Conservation (phyloP, 176 grass and related monocot species). For the Microstegium vimineum region DNA sequence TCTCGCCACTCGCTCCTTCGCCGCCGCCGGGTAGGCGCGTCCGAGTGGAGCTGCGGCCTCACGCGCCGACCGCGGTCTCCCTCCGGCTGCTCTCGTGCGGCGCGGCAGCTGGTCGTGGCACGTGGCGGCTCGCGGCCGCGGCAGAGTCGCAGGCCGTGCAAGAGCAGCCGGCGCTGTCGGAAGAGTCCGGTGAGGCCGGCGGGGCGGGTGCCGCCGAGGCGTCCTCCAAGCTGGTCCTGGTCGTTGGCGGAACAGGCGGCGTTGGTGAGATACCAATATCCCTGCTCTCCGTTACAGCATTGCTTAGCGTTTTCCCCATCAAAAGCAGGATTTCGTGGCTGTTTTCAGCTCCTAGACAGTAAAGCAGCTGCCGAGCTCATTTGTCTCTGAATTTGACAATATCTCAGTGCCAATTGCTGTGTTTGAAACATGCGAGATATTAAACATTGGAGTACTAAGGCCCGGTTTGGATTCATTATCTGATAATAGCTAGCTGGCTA, state of each 20-base stretch:
- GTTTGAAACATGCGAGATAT: not conserved
- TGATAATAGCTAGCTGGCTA: no score
- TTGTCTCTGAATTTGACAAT: not conserved
- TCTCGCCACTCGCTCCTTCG: slow-evolving; percentile 6
- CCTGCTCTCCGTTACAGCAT: not conserved
- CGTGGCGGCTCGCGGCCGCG: slow-evolving; percentile 25
- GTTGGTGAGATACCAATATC: slow-evolving; percentile 43
- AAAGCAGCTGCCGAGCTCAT: not conserved
- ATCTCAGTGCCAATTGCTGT: not conserved
- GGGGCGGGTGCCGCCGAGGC: slow-evolving; percentile 8
- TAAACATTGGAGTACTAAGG: not conserved
- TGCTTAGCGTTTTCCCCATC: not conserved
- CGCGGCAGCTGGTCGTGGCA: not conserved
- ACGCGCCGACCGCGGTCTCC: not conserved
- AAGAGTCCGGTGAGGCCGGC: not conserved
- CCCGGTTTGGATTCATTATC: no score
- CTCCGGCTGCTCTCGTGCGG: not conserved
- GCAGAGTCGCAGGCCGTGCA: slow-evolving; percentile 35
- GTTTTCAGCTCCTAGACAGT: not conserved
- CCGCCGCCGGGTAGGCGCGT: not conserved
- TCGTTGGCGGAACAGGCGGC: slow-evolving; percentile 75
- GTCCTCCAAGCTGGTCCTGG: slow-evolving; percentile 70
- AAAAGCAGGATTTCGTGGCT: not conserved
- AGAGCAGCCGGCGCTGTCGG: slow-evolving; percentile 27
- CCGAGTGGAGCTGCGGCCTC: not conserved